Conservation (phyloP, 495 filamentous ascomycete species). For the Xylaria acuta region DNA sequence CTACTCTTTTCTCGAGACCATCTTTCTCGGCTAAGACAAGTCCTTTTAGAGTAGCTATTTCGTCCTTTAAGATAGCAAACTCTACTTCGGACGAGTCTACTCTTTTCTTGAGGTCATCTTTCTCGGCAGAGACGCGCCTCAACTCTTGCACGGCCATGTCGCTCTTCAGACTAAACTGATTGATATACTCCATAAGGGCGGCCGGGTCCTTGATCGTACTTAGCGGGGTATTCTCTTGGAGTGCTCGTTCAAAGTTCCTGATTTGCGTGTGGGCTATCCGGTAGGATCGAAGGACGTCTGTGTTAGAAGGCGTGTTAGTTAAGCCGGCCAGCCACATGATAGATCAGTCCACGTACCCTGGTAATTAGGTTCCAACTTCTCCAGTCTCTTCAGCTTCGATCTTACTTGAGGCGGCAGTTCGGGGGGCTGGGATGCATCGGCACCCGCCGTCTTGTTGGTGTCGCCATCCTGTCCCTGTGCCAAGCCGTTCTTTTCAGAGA, state of each 20-base stretch:
- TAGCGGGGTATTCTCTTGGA: slow-evolving; percentile 90
- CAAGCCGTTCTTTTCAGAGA: slow-evolving; percentile 37
- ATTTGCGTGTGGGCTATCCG: slow-evolving; percentile 88
- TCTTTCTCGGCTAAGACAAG: slow-evolving; percentile 86
- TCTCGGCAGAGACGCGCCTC: slow-evolving; percentile 83
- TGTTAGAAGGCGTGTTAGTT: not conserved
- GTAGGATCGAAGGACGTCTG: slow-evolving; percentile 91
- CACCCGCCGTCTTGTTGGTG: slow-evolving; percentile 30
- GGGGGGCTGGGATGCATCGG: slow-evolving; percentile 30
- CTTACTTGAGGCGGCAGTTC: slow-evolving; percentile 79
- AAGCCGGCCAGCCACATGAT: slow-evolving; percentile 7
- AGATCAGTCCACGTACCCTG: slow-evolving; percentile 65
- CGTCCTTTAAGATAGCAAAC: slow-evolving; percentile 38
- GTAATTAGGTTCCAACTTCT: slow-evolving; percentile 86
- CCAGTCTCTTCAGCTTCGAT: slow-evolving; percentile 74
- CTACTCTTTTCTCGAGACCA: slow-evolving; percentile 74
- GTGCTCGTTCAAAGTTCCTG: slow-evolving; percentile 88
- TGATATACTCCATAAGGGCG: slow-evolving; percentile 91
- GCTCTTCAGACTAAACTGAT: slow-evolving; percentile 80
- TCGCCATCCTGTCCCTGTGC: slow-evolving; percentile 41
- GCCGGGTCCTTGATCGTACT: slow-evolving; percentile 85
- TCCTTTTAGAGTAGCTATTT: slow-evolving; percentile 41
- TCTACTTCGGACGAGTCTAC: slow-evolving; percentile 71
- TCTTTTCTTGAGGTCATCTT: slow-evolving; percentile 80
- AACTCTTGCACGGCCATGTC: slow-evolving; percentile 93